A percentile compares a stretch with the other conserved stretches of the same genome.
phyloP scores from a whole-genome alignment of 192 early-diverging fungal species.

The Umbelopsis ramanniana region DNA sequence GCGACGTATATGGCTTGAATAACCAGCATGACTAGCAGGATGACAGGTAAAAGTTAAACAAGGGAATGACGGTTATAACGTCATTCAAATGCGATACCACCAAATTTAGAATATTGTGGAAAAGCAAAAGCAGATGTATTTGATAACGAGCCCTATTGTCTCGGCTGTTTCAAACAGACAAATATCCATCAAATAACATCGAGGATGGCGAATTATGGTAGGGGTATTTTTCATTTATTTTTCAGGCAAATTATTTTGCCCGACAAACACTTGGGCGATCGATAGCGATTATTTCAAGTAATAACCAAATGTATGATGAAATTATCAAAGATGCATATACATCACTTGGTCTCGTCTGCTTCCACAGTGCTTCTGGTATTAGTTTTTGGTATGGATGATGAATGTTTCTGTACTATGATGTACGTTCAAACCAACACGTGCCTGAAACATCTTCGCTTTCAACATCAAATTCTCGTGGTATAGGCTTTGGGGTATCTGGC shows the following conservation, averaged over 20 bases:
- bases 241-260: background rate
- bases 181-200: background rate
- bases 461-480: conserved; percentile 83
- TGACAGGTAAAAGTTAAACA: too few relatives aligned
- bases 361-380: background rate
- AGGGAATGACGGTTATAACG: background rate
- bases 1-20: background rate
- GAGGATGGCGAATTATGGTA: background rate
- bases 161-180: background rate
- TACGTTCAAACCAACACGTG: conserved; percentile 41
- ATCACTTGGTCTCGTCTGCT: too few relatives aligned
- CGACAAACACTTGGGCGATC: background rate
- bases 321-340: too few relatives aligned
- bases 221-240: background rate
- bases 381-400: background rate
- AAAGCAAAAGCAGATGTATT: background rate
- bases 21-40: background rate
- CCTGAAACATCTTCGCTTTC: conserved; percentile 87
- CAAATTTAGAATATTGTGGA: background rate
- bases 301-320: too few relatives aligned
- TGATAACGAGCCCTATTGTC: background rate
- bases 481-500: conserved; percentile 64
- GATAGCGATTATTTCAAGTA: background rate
- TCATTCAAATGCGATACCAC: background rate
- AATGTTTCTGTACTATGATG: background rate